Base-by-base conservation (phyloP, 345 rosid species). In the Moricandia arvensis region DNA sequence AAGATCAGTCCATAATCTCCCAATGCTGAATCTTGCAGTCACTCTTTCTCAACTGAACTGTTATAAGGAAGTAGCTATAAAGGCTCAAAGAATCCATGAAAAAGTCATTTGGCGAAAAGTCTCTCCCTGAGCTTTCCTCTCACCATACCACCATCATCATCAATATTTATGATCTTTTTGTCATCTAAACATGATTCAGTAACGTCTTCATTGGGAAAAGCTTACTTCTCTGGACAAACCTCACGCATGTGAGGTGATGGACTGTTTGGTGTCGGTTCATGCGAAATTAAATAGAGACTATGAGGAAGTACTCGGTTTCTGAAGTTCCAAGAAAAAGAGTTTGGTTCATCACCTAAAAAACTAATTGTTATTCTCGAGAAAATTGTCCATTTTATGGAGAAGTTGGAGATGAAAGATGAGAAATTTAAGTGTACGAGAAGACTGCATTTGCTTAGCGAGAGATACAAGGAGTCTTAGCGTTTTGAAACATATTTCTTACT, bases 1-100 rank as follows among this genome's bases (percentile, higher is more conserved):
- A 85, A 2, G 90, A 88, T 84, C 93, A 82, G 61, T 87, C 96
- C 51, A 76, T 91, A 83, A 82, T 86, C 53, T 86, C 73, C 90
- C 96, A 9, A 89, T 89, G 96, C 75, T 93, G 51, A 82, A 86
- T 76, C 96, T 93, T 57, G 93, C 93, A 4, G 85, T 86, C 41
- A 87, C 90, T 67, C 93, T 91, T 74, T 89, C 86, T 81, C 85
- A 87, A 47, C 67, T 87, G 71, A 83, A 83, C 66, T 82, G 84
- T 17, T 89, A 87, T 72, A 88, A 85, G 59, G 97, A 91, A 73
- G 43, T 86, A 29, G 86, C 91, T 6, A 74, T 84, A n/a, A 81
- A 91, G 68, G 96, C 71, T 71, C 49, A 91, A 76, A 75, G 11
- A 38, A 86, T 88, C 63, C 91, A 94, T 2, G 90, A 89, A 83